These are phyloP conservation scores for Pseudonitzschia multistriata DNA, from an alignment of 108 stramenopile species.

Conservation along the genomic window DNA sequence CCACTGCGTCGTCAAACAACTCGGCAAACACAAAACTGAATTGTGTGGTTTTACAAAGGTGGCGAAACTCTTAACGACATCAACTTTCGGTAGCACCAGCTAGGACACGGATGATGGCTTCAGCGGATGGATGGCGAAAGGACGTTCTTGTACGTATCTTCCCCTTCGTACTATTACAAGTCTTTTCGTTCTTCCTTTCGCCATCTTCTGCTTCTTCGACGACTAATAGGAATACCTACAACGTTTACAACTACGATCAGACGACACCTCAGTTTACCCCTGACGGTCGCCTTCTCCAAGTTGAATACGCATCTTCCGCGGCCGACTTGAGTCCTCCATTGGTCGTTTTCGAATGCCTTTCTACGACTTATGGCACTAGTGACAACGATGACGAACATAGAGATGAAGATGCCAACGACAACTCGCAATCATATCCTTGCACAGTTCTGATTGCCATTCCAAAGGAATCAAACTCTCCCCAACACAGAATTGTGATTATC, in stretches of 20 bases:
- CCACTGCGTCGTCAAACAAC: too few relatives aligned
- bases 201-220: constrained; percentile 12
- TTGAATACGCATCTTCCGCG: constrained; percentile 77
- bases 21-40: too few relatives aligned
- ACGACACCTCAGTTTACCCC: constrained; percentile 80
- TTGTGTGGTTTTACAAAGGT: too few relatives aligned
- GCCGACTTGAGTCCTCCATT: constrained; percentile 57
- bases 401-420: background rate
- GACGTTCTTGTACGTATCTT: background rate
- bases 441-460: constrained; percentile 19
- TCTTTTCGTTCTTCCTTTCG: constrained; percentile 3
- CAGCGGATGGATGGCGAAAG: background rate
- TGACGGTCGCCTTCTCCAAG: constrained; percentile 79
- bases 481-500: constrained; percentile 28
- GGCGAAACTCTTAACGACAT: too few relatives aligned
- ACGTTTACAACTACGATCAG: constrained; percentile 79
- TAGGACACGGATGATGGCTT: background rate
- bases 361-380: background rate
- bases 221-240: constrained; percentile 37
- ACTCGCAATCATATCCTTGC: background rate
- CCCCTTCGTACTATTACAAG: background rate
- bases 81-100: too few relatives aligned
- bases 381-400: background rate
- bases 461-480: constrained; percentile 11
- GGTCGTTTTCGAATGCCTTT: constrained; percentile 36